Evolutionary conservation across 768 basidiomycete species (phyloP).

Genomic region (Chlorophyllum brunneum): DNA sequence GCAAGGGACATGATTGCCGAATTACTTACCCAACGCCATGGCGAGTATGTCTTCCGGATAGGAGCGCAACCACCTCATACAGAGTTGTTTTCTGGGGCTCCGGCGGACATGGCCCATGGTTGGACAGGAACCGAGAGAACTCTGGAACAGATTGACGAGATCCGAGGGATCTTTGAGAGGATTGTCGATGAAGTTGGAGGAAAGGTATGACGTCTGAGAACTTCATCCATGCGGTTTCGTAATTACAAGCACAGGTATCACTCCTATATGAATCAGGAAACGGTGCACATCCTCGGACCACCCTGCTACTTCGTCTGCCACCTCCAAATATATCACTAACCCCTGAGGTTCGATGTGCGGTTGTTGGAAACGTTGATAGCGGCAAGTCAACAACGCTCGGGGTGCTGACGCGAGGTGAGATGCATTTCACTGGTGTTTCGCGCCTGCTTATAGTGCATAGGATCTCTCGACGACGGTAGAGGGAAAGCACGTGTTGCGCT

Average conservation of each 20-base stretch:
- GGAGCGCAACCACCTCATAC: conserved; percentile 61
- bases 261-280: conserved; percentile 44
- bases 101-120: conserved; percentile 40
- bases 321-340: conserved; percentile 71
- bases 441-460: conserved; percentile 27
- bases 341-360: conserved; percentile 93
- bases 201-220: conserved; percentile 42
- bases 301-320: conserved; percentile 68
- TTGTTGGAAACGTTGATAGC: conserved; percentile 92
- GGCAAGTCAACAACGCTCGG: conserved; percentile 95
- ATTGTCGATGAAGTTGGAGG: conserved; percentile 79
- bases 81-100: conserved; percentile 52
- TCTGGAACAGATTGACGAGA: conserved; percentile 44
- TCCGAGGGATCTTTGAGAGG: conserved; percentile 63
- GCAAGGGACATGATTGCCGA: conserved; percentile 65
- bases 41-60: conserved; percentile 74
- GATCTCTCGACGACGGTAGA: conserved; percentile 76
- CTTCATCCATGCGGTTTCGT: background rate
- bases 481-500: conserved; percentile 82
- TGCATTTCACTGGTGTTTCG: conserved; percentile 8
- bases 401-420: conserved; percentile 85
- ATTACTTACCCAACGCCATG: conserved; percentile 61
- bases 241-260: conserved; percentile 41
- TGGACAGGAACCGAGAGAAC: conserved; percentile 55
- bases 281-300: conserved; percentile 47